Evolutionary conservation across 202 grass and related monocot genomes (phyloP), one percentile per base, ranked within the genome.

Genomic region (Miscanthus sacchariflorus): DNA sequence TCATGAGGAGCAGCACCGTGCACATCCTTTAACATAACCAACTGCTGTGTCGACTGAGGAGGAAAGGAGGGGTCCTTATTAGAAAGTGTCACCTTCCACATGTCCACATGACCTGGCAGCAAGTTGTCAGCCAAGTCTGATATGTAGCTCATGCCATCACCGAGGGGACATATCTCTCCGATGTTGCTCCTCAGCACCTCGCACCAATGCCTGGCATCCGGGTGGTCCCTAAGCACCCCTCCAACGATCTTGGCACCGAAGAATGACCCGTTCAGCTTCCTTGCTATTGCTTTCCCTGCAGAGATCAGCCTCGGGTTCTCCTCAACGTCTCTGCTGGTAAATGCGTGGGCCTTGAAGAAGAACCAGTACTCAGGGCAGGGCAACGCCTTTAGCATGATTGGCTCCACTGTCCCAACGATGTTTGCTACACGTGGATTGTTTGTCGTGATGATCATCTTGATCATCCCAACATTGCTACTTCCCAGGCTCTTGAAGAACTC

Each of bases 261-360:
- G 44, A 91, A 89, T 0, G 90, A 92, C 2, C 93, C 90, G 0
- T 88, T 87, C 17, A 95, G 70, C 56, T 90, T 88, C 78, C 10
- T 78, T 0, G 83, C 88, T 18, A 92, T 87, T 0, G 86, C 85
- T 49, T 71, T 84, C 27, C 93, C 85, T 0, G 36, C 74, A 1
- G 80, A 39, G 15, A 87, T 30, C 38, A 95, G 73, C 38, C 81
- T 88, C 0, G 50, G 90, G 23, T 88, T 36, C 35, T 91, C 79
- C 73, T 81, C 80, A 0, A 89, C 36, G 48, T 94, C 86, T 12
- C 19, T 66, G 36, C 78, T 54, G 0, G 33, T 44, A 2, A 94
- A 94, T 4, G 92, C 90, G 23, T 82, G 84, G 9, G 83, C 76
- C 86, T 81, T 91, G 43, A 88, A 91, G 43, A 77, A 85, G 72